Evolutionary conservation across 208 protist genomes (phyloP), one percentile per base, ranked within the genome.

Genomic region (Giardia duodenalis): DNA sequence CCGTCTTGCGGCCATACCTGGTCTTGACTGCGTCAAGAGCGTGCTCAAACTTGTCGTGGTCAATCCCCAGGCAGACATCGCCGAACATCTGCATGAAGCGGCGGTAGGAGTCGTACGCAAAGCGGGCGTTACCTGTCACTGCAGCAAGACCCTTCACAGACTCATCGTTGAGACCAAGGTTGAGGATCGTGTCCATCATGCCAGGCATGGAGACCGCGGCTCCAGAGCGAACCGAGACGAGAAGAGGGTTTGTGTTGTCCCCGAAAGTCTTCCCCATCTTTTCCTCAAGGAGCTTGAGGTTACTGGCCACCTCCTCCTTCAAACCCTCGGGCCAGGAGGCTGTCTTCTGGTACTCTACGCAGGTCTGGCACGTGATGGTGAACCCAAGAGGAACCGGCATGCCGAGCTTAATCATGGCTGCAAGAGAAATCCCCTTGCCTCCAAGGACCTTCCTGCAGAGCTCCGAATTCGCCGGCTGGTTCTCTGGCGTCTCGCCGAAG

Each of bases 51-150:
- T 97, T 94, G 88, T 97, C 95, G 93, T 96, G 95, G 46, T 96
- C 95, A 39, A 96, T 93, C 92, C 95, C 95, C 95, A 97, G 95
- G 46, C 97, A 96, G 92, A 98, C 97, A 93, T 98, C 96, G 87
- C 96, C 96, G 94, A 97, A 98, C 96, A 98, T 97, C 88, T 96
- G 95, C 93, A 98, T 97, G 94, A 98, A 97, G 87, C 97, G 96
- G 92, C 97, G 96, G 94, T 97, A 98, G 19, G 96, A 96, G 94
- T 98, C 97, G 91, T 97, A 98, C 46, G 97, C 97, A 94, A 98
- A 98, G 92, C 96, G 96, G 76, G 93, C 46, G 92, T 97, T 96
- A 42, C 95, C 94, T 30, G 94, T 93, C 67, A 95, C 94, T 44
- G 89, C 92, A 67, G 96, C 95, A 93, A 97, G 95, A 88, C 95